Base-by-base conservation (phyloP, 2,329 filamentous ascomycete species). In the Uncinocarpus reesii region DNA sequence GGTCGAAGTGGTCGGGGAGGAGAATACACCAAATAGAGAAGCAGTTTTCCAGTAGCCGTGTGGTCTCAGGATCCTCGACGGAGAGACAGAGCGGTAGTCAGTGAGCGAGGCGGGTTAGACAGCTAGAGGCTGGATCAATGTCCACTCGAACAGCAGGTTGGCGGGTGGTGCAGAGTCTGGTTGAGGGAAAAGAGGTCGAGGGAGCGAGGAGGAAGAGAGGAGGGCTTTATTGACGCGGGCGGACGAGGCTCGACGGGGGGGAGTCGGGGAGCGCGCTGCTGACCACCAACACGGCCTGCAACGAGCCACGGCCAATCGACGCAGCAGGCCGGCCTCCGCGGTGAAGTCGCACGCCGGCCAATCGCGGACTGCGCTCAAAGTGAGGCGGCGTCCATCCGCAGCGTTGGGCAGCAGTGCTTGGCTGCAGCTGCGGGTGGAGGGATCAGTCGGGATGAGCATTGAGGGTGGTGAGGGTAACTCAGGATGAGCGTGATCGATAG, bases 351-450 rank as follows among this genome's bases (percentile, higher is more conserved):
- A 28, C 32, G 7, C 24, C 21, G n/a, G 24, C 48, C 45, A 45
- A 50, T 47, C 42, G 29, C 36, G 24, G 8, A 15, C 32, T 15
- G 29, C 13, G 20, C 36, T 45, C 48, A 50, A 45, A 50, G 48
- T 46, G 48, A 42, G 42, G 48, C 48, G 24, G 37, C 48, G 42
- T 42, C 10, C n/a, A 13, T 34, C 18, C 23, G 43, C 49, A 43
- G 46, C 43, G 36, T 32, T 40, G 49, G 49, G 49, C 49, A 44
- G 41, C 20, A 41, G 10, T 8, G 37, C 24, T 47, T 47, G 44
- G 48, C 43, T 37, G 43, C 43, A 29, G n/a, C n/a, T n/a, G n/a
- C n/a, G n/a, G n/a, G n/a, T n/a, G n/a, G n/a, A n/a, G n/a, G n/a
- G n/a, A n/a, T n/a, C n/a, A n/a, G n/a, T n/a, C n/a, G n/a, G n/a